Evolutionary conservation across 768 basidiomycete species (phyloP).

Genomic region (Mycena metata): DNA sequence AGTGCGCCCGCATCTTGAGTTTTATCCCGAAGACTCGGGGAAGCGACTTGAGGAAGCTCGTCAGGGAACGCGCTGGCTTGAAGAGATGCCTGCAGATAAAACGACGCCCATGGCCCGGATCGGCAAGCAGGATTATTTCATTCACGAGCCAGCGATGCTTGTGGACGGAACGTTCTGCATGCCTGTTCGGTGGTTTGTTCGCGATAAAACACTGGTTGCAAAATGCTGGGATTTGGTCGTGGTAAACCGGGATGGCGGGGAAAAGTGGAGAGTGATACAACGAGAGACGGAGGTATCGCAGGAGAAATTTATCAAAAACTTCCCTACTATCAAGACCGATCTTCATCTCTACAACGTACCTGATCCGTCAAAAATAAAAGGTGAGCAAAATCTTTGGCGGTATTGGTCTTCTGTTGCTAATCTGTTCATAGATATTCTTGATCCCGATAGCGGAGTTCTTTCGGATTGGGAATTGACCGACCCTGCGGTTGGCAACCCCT

Average conservation of each 20-base stretch:
- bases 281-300: conserved; percentile 26
- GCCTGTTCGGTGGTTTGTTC: conserved; percentile 45
- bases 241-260: conserved; percentile 6
- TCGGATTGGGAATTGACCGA: conserved; percentile 26
- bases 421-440: not conserved
- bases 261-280: conserved; percentile 37
- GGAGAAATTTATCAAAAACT: conserved; percentile 29
- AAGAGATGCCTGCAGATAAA: conserved; percentile 41
- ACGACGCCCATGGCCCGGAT: conserved; percentile 47
- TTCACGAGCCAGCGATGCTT: conserved; percentile 46
- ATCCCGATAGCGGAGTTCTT: not conserved
- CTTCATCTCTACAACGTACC: conserved; percentile 23
- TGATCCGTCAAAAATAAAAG: conserved; percentile 29
- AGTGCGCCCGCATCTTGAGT: conserved; percentile 47
- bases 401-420: too few species aligned
- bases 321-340: conserved; percentile 7
- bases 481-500: conserved; percentile 41
- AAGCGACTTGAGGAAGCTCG: conserved; percentile 39
- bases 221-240: conserved; percentile 41
- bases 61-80: conserved; percentile 46
- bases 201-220: conserved; percentile 30
- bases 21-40: conserved; percentile 53
- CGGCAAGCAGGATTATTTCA: conserved; percentile 43
- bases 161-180: conserved; percentile 34
- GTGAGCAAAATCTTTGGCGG: conserved; percentile 24